A percentile compares a stretch with the other conserved stretches of the same genome.
Evolutionary conservation across 2,329 filamentous ascomycete species (phyloP).

Genomic region (Cladosporium sp.): DNA sequence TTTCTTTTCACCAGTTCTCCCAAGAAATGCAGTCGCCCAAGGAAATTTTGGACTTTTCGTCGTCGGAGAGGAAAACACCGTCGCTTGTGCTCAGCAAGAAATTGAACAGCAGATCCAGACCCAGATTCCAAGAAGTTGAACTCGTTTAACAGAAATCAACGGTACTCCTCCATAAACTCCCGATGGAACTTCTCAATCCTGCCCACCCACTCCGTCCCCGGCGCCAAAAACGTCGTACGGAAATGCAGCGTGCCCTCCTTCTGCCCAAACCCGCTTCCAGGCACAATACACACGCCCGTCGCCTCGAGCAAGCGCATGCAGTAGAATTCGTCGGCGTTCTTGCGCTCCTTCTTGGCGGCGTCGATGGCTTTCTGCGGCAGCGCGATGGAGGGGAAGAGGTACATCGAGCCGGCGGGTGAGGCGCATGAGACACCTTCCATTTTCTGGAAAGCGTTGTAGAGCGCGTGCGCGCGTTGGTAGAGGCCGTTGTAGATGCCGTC

Average conservation of each 20-base stretch:
- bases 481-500: slow-evolving; percentile 75
- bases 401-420: slow-evolving; percentile 92
- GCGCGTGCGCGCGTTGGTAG: slow-evolving; percentile 71
- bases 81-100: too few species aligned
- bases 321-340: slow-evolving; percentile 88
- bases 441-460: slow-evolving; percentile 84
- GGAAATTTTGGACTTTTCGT: too few species aligned
- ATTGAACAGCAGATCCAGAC: too few species aligned
- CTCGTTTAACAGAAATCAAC: slow-evolving; percentile 19
- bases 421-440: slow-evolving; percentile 97
- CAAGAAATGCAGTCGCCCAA: too few species aligned
- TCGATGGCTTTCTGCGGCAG: slow-evolving; percentile 72
- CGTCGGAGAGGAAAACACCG: too few species aligned
- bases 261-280: slow-evolving; percentile 91
- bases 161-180: slow-evolving; percentile 82
- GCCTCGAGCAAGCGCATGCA: slow-evolving; percentile 85
- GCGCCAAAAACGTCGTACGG: slow-evolving; percentile 93
- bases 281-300: slow-evolving; percentile 91
- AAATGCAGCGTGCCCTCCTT: slow-evolving; percentile 89
- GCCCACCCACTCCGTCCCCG: slow-evolving; percentile 91
- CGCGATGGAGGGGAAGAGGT: slow-evolving; percentile 93
- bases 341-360: slow-evolving; percentile 69
- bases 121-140: too few species aligned
- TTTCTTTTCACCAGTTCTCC: too few species aligned
- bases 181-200: slow-evolving; percentile 86